phyloP scores from a whole-genome alignment of 2,329 filamentous ascomycete species.

The Onygena corvina region DNA sequence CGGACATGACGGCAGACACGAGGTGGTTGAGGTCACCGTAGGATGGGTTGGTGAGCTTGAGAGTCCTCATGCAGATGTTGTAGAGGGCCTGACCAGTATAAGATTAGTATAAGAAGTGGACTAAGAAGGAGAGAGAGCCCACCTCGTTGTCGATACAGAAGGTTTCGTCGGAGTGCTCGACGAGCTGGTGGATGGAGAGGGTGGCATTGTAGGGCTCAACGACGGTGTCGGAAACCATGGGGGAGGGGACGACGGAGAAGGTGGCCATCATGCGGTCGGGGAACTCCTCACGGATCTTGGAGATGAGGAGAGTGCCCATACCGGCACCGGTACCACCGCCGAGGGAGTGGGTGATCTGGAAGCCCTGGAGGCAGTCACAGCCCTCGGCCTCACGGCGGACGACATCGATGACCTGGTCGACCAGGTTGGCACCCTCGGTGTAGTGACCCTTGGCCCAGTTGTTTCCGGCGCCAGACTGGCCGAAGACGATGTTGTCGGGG shows the following conservation, averaged over 20 bases:
- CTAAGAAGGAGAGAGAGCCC: constrained; percentile 15
- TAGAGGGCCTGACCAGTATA: constrained; percentile 58
- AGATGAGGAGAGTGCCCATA: constrained; percentile 95
- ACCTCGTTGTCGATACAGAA: constrained; percentile 99
- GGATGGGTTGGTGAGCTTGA: constrained; percentile 96
- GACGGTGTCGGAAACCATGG: constrained; percentile 98
- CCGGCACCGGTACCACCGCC: constrained; percentile 90
- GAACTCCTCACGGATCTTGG: constrained; percentile 97
- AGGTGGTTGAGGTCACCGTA: constrained; percentile 99
- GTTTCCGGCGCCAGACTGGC: constrained; percentile 93
- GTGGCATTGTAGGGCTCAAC: constrained; percentile 99
- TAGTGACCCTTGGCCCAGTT: constrained; percentile 99
- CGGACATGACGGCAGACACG: constrained; percentile 98
- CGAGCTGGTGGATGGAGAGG: constrained; percentile 95
- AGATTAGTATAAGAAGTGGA: not conserved
- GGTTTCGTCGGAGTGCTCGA: constrained; percentile 99
- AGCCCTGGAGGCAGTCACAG: constrained; percentile 93
- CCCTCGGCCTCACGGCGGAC: constrained; percentile 91
- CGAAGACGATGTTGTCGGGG: constrained; percentile 95
- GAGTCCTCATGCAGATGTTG: constrained; percentile 99
- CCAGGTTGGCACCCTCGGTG: constrained; percentile 91
- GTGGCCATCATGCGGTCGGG: constrained; percentile 98
- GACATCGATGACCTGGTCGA: constrained; percentile 88
- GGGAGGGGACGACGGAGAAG: constrained; percentile 90
- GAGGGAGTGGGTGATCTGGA: constrained; percentile 97